A percentile compares a stretch with the other conserved stretches of the same genome.
phyloP scores from a whole-genome alignment of 108 stramenopile genomes.

The Discostella pseudostelligera region DNA sequence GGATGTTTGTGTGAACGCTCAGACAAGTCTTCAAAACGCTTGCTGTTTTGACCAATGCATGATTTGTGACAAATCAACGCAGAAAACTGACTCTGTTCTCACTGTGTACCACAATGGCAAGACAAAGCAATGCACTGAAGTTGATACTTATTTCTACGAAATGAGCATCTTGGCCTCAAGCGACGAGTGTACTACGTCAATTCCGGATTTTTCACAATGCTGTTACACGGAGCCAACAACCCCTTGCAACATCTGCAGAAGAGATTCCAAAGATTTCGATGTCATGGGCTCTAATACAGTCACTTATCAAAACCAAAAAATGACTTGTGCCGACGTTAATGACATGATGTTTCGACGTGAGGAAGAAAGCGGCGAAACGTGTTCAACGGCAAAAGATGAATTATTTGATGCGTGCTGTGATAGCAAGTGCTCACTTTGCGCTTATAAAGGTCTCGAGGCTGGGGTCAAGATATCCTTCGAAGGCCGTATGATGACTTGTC shows the following conservation, averaged over 20 bases:
- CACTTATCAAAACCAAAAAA: conserved; percentile 30
- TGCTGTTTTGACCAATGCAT: conserved; percentile 49
- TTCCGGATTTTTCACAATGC: conserved; percentile 23
- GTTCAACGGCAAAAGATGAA: conserved; percentile 18
- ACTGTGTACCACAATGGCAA: conserved; percentile 45
- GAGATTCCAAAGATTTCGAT: conserved; percentile 37
- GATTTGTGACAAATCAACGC: conserved; percentile 27
- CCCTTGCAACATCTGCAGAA: conserved; percentile 40
- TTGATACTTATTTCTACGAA: conserved; percentile 35
- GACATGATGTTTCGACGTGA: conserved; percentile 33
- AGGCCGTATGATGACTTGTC: conserved; percentile 44
- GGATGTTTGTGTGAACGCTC: conserved; percentile 31
- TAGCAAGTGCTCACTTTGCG: conserved; percentile 43
- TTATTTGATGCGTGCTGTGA: conserved; percentile 40
- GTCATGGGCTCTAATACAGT: conserved; percentile 37
- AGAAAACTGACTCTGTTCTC: conserved; percentile 33
- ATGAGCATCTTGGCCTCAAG: conserved; percentile 34
- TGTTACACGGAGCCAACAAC: conserved; percentile 26
- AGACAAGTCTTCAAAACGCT: conserved; percentile 18
- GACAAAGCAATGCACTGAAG: conserved; percentile 33
- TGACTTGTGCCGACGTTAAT: conserved; percentile 26
- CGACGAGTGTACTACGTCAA: conserved; percentile 24
- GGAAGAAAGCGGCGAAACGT: conserved; percentile 34
- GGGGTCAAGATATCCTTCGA: conserved; percentile 44
- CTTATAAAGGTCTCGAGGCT: conserved; percentile 41